A percentile compares a stretch with the other conserved stretches of the same genome.
phyloP scores from a whole-genome alignment of 1,139 yeast genomes.

The Entelexis paramagnoliae region DNA sequence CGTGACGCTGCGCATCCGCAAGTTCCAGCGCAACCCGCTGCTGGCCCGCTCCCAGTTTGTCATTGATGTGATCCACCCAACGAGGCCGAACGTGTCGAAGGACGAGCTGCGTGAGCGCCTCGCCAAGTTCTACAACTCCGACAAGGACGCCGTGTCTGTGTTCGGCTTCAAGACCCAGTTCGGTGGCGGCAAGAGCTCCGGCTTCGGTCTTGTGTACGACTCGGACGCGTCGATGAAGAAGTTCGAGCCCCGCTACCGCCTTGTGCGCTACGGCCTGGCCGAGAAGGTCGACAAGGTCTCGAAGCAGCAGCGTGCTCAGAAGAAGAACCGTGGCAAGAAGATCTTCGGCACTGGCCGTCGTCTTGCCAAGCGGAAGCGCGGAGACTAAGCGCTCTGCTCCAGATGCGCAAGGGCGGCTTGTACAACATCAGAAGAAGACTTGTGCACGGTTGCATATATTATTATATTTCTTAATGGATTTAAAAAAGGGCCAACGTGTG shows the following conservation, averaged over 20 bases:
- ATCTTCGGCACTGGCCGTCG: conserved; percentile 96
- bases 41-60: conserved; percentile 99
- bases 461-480: conserved; percentile 9
- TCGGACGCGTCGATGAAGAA: conserved; percentile 95
- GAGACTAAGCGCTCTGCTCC: conserved; percentile 20
- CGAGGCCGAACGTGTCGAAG: conserved; percentile 98
- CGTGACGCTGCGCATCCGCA: conserved; percentile 99
- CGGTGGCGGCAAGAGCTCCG: conserved; percentile 99
- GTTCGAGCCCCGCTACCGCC: conserved; percentile 99
- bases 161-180: conserved; percentile 99
- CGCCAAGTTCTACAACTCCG: conserved; percentile 94
- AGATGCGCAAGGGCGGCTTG: conserved; percentile 4
- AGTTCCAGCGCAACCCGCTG: conserved; percentile 99
- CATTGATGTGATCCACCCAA: conserved; percentile 98
- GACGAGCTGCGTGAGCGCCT: conserved; percentile 98
- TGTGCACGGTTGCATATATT: conserved; percentile 6
- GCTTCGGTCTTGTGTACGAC: conserved; percentile 98
- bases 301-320: conserved; percentile 99
- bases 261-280: conserved; percentile 98
- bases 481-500: neutral
- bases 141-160: conserved; percentile 96
- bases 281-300: conserved; percentile 92
- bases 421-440: conserved; percentile 1
- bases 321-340: conserved; percentile 99
- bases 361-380: conserved; percentile 57